Percentiles rank a stretch among this genome's conserved stretches.
These are phyloP conservation scores for Melampsora medusae DNA, from an alignment of 1,284 basidiomycete genomes.

Conservation along the genomic window DNA sequence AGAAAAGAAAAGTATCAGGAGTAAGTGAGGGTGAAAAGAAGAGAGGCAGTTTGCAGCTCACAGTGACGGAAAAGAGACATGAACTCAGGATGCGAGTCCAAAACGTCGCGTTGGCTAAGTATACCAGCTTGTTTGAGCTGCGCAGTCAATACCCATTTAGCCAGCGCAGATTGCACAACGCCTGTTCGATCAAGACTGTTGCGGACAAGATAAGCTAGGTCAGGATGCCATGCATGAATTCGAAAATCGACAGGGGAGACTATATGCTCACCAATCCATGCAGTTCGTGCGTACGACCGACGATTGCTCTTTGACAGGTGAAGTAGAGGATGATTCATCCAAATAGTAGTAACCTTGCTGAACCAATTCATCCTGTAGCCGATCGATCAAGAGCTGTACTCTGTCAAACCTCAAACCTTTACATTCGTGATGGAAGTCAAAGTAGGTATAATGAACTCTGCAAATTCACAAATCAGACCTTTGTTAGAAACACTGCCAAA, in stretches of 20 bases:
- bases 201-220: slow-evolving; percentile 61
- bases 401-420: slow-evolving; percentile 92
- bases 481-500: not conserved
- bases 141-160: slow-evolving; percentile 72
- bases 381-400: slow-evolving; percentile 77
- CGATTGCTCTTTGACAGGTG: slow-evolving; percentile 60
- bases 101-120: slow-evolving; percentile 65
- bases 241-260: not conserved
- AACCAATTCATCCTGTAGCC: slow-evolving; percentile 70
- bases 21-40: slow-evolving; percentile 13
- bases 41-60: slow-evolving; percentile 58
- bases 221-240: not conserved
- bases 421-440: slow-evolving; percentile 97
- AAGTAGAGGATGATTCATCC: slow-evolving; percentile 20
- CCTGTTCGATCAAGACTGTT: slow-evolving; percentile 96
- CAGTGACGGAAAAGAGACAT: slow-evolving; percentile 82
- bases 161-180: slow-evolving; percentile 68
- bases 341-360: slow-evolving; percentile 65
- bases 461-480: slow-evolving; percentile 55
- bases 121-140: slow-evolving; percentile 75
- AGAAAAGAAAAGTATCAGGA: not conserved
- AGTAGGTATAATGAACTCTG: slow-evolving; percentile 84
- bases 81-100: slow-evolving; percentile 76
- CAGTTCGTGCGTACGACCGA: slow-evolving; percentile 79
- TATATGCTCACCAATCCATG: slow-evolving; percentile 55